A percentile compares a stretch with the other conserved stretches of the same genome.
phyloP scores from a whole-genome alignment of 75 land plant species.

The Pseudotsuga menziesii region DNA sequence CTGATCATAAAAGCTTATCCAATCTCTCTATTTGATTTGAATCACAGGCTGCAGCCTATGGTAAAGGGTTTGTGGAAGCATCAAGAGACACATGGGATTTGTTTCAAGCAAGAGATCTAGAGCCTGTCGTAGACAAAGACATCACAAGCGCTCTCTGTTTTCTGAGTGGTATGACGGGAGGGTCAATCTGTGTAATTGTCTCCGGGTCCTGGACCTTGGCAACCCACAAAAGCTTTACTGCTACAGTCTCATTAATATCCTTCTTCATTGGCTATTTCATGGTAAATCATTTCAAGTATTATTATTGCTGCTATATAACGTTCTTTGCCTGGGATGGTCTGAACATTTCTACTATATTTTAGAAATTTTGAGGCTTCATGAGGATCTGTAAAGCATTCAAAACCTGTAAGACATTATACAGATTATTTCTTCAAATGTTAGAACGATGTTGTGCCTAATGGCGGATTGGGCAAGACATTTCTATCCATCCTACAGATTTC shows the following conservation, averaged over 20 bases:
- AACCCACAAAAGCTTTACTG: conserved; percentile 38
- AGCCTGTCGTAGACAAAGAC: conserved; percentile 59
- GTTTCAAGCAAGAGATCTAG: conserved; percentile 47
- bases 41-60: conserved; percentile 70
- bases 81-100: conserved; percentile 70
- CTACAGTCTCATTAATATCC: conserved; percentile 53
- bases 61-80: conserved; percentile 68
- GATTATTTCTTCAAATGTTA: too few relatives aligned
- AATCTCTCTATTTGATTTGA: not conserved
- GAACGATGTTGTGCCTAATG: too few relatives aligned
- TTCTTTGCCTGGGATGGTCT: too few relatives aligned
- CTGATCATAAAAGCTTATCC: not conserved
- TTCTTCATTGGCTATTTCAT: conserved; percentile 75
- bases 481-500: too few relatives aligned
- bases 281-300: conserved; percentile 22
- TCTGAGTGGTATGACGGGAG: conserved; percentile 72
- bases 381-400: too few relatives aligned
- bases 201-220: conserved; percentile 69
- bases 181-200: conserved; percentile 55
- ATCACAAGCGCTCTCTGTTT: conserved; percentile 76
- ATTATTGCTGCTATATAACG: too few relatives aligned
- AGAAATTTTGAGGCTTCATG: too few relatives aligned
- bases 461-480: too few relatives aligned
- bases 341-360: too few relatives aligned
- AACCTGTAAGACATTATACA: too few relatives aligned